Conservation (phyloP, 1,284 basidiomycete species). For the Vanrija humicola region DNA sequence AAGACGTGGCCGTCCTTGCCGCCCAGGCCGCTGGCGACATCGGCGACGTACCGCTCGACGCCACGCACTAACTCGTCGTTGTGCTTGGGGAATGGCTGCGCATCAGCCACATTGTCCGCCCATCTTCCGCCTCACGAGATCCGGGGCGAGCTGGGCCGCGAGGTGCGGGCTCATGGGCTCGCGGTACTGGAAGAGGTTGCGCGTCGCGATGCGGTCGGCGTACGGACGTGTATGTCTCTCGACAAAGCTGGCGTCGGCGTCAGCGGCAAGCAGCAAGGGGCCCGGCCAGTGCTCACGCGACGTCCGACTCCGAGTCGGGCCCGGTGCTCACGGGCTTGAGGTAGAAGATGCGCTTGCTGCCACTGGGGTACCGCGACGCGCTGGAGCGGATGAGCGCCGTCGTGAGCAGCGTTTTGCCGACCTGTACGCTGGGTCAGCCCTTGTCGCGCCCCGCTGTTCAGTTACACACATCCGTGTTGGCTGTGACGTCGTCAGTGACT, state of each 20-base stretch:
- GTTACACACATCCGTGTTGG: slow-evolving; percentile 63
- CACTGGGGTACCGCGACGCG: slow-evolving; percentile 41
- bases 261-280: not conserved
- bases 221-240: slow-evolving; percentile 56
- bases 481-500: slow-evolving; percentile 30
- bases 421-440: slow-evolving; percentile 45
- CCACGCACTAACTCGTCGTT: slow-evolving; percentile 67
- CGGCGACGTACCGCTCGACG: slow-evolving; percentile 61
- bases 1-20: slow-evolving; percentile 61
- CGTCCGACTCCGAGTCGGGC: slow-evolving; percentile 71
- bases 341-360: slow-evolving; percentile 61
- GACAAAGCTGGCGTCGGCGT: slow-evolving; percentile 59
- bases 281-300: slow-evolving; percentile 57
- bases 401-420: slow-evolving; percentile 86
- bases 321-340: slow-evolving; percentile 91
- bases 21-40: slow-evolving; percentile 50
- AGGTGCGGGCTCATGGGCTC: slow-evolving; percentile 93
- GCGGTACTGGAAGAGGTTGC: slow-evolving; percentile 77
- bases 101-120: slow-evolving; percentile 3
- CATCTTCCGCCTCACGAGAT: slow-evolving; percentile 43
- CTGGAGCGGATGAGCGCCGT: slow-evolving; percentile 76
- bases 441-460: not conserved
- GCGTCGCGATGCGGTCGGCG: slow-evolving; percentile 55
- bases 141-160: slow-evolving; percentile 64
- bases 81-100: slow-evolving; percentile 37